Percentiles rank a stretch among this genome's conserved stretches.
These are phyloP conservation scores for Halophytophthora batemanensis DNA, from an alignment of 352 stramenopile genomes.

Conservation along the genomic window DNA sequence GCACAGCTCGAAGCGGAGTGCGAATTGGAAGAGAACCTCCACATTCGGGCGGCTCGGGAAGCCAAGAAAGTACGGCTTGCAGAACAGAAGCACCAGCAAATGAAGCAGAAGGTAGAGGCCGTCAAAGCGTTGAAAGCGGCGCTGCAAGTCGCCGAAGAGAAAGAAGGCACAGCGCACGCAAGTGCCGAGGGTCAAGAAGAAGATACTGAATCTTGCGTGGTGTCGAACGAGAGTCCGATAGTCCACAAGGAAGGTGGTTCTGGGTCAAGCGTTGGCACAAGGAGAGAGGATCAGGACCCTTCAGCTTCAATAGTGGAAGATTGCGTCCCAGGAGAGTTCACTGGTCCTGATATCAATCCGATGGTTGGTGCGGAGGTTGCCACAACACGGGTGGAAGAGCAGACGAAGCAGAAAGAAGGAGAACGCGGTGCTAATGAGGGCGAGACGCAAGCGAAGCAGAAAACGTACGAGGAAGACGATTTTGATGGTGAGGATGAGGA, in stretches of 20 bases:
- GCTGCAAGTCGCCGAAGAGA: too few species aligned
- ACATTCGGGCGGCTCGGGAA: constrained; percentile 50
- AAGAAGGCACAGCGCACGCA: too few species aligned
- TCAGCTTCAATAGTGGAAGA: too few species aligned
- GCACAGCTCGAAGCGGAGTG: constrained; percentile 68
- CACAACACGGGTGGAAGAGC: not conserved
- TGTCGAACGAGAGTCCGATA: too few species aligned
- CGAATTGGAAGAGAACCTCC: constrained; percentile 71
- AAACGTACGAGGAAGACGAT: constrained; percentile 31
- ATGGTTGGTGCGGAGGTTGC: not conserved
- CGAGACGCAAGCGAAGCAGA: constrained; percentile 1
- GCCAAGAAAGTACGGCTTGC: constrained; percentile 21
- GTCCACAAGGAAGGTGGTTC: too few species aligned
- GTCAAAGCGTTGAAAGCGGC: not conserved
- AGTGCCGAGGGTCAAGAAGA: too few species aligned
- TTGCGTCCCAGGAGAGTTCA: too few species aligned
- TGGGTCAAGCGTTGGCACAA: not conserved
- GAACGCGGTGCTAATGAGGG: constrained; percentile 1
- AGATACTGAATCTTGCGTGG: too few species aligned
- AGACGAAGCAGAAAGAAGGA: not conserved
- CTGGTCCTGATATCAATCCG: too few species aligned
- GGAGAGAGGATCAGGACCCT: not conserved
- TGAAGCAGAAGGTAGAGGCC: constrained; percentile 5
- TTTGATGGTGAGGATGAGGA: constrained; percentile 25
- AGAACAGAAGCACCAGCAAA: constrained; percentile 16